A percentile compares a stretch with the other conserved stretches of the same genome.
Evolutionary conservation across 345 rosid genomes (phyloP).

Genomic region (Camelina neglecta): DNA sequence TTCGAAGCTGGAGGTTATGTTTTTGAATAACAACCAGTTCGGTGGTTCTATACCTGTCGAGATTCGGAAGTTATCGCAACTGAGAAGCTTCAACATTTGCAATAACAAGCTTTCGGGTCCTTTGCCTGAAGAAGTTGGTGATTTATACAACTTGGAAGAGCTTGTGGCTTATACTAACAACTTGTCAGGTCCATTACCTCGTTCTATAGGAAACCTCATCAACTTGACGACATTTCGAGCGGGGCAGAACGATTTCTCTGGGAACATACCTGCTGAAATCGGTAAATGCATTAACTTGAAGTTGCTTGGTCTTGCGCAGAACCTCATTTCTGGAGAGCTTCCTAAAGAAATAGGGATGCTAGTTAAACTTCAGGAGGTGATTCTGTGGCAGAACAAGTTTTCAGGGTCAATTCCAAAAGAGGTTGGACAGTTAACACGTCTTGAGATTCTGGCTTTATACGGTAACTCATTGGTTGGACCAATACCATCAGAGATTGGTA

Average conservation of each 20-base stretch:
- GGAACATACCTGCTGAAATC: conserved; percentile 74
- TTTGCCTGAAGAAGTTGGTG: conserved; percentile 72
- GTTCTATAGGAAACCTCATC: conserved; percentile 73
- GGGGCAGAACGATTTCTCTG: conserved; percentile 82
- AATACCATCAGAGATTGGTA: conserved; percentile 73
- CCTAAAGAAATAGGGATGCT: conserved; percentile 87
- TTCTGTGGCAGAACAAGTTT: conserved; percentile 75
- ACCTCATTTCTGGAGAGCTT: conserved; percentile 65
- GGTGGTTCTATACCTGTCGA: conserved; percentile 68
- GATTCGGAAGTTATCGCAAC: conserved; percentile 48
- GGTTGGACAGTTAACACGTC: conserved; percentile 65
- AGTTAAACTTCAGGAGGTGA: conserved; percentile 59
- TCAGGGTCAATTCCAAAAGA: conserved; percentile 74
- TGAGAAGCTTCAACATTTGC: conserved; percentile 65
- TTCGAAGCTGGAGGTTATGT: conserved; percentile 54
- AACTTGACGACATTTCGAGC: conserved; percentile 64
- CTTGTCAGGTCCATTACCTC: conserved; percentile 79
- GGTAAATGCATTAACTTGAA: conserved; percentile 67
- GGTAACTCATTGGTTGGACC: conserved; percentile 70
- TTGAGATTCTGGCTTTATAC: conserved; percentile 73
- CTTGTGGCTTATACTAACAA: conserved; percentile 81
- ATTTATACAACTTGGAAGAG: conserved; percentile 63
- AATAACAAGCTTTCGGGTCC: conserved; percentile 82
- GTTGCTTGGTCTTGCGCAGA: conserved; percentile 89
- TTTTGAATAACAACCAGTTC: conserved; percentile 71